Base-by-base conservation (phyloP, 352 stramenopile species). In the Globisporangium spiculum region DNA sequence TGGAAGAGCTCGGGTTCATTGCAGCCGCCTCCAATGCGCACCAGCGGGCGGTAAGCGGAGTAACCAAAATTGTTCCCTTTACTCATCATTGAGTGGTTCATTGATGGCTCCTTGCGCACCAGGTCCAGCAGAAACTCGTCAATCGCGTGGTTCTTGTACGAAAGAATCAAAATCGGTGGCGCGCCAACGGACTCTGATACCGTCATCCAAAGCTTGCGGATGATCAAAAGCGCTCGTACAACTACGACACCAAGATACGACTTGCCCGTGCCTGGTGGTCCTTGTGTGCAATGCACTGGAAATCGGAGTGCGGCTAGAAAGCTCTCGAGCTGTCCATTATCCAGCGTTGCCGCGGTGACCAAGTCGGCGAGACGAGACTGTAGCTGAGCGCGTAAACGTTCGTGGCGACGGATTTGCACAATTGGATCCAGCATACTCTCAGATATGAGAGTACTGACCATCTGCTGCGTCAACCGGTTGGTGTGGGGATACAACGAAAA, bases 81-180 rank as follows among this genome's bases (percentile, higher is more conserved):
- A 41, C 70, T 34, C 64, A 41, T 26, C 3, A 16, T 60, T 52
- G 44, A 52, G 48, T 86, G 69, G 2, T 74, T 59, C 36, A 88
- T 61, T 2, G 71, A 70, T 34, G 71, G 69, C 41, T 92, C 81
- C 0, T 78, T 76, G 38, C 81, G 84, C 5, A 95, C 67, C 30
- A 97, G 73, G 58, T 97, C 90, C 24, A 87, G 44, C 27, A 96
- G 48, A 67, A 97, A 96, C 54, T 95, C 88, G 68, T 97, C 90
- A 44, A 92, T 93, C 27, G 88, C 88, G 67, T 97, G 88, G 68
- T 96, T 97, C 67, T 96, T 96, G 78, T 97, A 97, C 27, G 81
- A 93, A 7, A 97, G 66, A 20, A 95, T 84, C 27, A 97, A 69
- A 52, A 96, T 95, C 8, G 88, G 88, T 14, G 85, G 86, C 22